Evolutionary conservation across 2,329 filamentous ascomycete species (phyloP), one percentile per base, ranked within the genome.

Genomic region (Tolypocladium capitatum): DNA sequence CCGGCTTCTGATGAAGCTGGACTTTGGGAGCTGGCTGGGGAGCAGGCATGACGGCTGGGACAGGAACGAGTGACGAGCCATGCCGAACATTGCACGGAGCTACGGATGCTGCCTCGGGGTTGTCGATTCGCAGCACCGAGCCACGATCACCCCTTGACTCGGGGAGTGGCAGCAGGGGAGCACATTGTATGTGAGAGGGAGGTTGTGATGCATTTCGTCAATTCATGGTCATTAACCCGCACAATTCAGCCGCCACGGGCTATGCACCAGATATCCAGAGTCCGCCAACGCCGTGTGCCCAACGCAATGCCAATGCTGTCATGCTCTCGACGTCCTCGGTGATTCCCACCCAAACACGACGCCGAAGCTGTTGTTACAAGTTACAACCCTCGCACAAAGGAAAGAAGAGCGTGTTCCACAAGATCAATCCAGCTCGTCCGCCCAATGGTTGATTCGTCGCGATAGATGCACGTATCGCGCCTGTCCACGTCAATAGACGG

Each of bases 1-100:
- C 67, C 74, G 86, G 49, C 66, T 96, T 60, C 65, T 96, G 60
- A 94, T 95, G 87, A 95, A 95, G 70, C 69, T 96, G 56, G 89
- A 95, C 59, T 80, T 80, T 62, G 77, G 76, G 20, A 74, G 67
- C 47, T 80, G 76, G 76, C 74, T 78, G 52, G 69, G 63, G 5
- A 59, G 62, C 32, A 50, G 55, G 46, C 57, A 57, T 42, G 56
- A 57, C n/a, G 24, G 43, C 3, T 53, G 54, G 45, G 45, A 54
- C 5, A 35, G 8, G 34, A 7, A 35, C 31, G 31, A 43, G 32
- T 44, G 27, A 43, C 31, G 47, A 44, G 18, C n/a, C 27, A 34
- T 47, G 34, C 43, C 34, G 30, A n/a, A 14, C 14, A 46, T 18
- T n/a, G 21, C n/a, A 18, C 16, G 34, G n/a, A 33, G 41, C 34